phyloP scores from a whole-genome alignment of 495 filamentous ascomycete genomes.

The Astrothelium macrocarpum region DNA sequence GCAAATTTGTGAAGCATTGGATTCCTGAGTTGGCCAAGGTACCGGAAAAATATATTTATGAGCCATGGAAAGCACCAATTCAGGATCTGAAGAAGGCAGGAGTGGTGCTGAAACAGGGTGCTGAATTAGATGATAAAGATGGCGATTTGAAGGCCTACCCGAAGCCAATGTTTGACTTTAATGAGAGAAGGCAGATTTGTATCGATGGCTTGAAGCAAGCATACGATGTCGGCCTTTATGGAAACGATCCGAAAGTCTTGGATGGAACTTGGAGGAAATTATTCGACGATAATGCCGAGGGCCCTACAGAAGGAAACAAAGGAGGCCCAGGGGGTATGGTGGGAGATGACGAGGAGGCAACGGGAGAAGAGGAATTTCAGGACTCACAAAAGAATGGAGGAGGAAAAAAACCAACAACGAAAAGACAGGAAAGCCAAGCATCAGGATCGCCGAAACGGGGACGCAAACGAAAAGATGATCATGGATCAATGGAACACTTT shows the following conservation, averaged over 20 bases:
- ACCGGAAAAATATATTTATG: conserved; percentile 60
- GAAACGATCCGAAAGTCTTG: conserved; percentile 46
- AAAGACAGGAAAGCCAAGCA: not conserved
- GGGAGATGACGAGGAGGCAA: conserved; percentile 14
- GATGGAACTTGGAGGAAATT: conserved; percentile 52
- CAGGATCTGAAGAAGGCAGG: conserved; percentile 50
- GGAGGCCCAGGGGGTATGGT: conserved; percentile 24
- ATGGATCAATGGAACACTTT: not conserved
- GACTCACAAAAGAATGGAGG: not conserved
- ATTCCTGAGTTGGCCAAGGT: conserved; percentile 51
- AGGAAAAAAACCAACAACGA: not conserved
- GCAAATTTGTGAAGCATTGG: conserved; percentile 48
- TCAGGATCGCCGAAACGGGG: not conserved
- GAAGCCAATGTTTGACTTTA: conserved; percentile 65
- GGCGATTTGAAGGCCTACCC: conserved; percentile 43
- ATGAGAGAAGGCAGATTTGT: conserved; percentile 46
- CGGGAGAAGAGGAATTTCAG: conserved; percentile 14
- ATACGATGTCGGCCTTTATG: conserved; percentile 51
- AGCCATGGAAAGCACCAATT: conserved; percentile 60
- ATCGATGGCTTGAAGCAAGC: conserved; percentile 55
- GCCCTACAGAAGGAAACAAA: conserved; percentile 34
- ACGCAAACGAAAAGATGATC: not conserved
- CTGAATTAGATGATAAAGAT: conserved; percentile 26
- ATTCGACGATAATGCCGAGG: conserved; percentile 42
- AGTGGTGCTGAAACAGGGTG: conserved; percentile 47